Evolutionary conservation across 202 grass and related monocot species (phyloP), one percentile per base, ranked within the genome.

Genomic region (Panicum virgatum): DNA sequence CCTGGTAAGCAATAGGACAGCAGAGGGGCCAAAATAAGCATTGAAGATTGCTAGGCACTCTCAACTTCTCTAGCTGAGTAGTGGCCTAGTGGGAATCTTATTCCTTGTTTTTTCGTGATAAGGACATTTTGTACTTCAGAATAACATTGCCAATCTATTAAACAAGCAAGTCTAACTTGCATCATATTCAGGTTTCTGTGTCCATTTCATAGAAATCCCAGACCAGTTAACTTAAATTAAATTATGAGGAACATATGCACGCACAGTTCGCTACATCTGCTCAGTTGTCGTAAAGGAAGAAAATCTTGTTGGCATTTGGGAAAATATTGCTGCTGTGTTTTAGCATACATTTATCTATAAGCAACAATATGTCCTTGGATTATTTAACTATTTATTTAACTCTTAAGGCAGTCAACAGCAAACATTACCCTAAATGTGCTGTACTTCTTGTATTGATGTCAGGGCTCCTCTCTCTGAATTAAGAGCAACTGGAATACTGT

Each of bases 391-490:
- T 53, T 65, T 23, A 22, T 34, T 12, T 45, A 56, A 42, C 76
- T 62, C 0, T 53, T 16, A 61, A 43, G 70, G 54, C 19, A 82
- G n/a, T 62, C 18, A 76, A 6, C 54, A 67, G 40, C 30, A 74
- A 73, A 50, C 48, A 34, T 73, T 65, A 0, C n/a, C 15, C 39
- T 61, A 51, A 6, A 52, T 80, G 42, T 61, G 62, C 22, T 84
- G 30, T 80, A 56, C 26, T 77, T 87, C 53, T 58, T 47, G 8
- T 59, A 53, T 50, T 83, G 46, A 54, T 66, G 25, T 65, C 45
- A 68, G 69, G 44, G 34, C 13, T 62, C 23, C 51, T 46, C 51
- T 79, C 37, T 27, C 37, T 16, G 16, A 77, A 86, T 66, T 80
- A 40, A 67, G 29, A 30, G 50, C 38, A 71, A 22, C 16, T 71